phyloP scores from a whole-genome alignment of 2,329 filamentous ascomycete genomes.

The Helicocarpus griseus region DNA sequence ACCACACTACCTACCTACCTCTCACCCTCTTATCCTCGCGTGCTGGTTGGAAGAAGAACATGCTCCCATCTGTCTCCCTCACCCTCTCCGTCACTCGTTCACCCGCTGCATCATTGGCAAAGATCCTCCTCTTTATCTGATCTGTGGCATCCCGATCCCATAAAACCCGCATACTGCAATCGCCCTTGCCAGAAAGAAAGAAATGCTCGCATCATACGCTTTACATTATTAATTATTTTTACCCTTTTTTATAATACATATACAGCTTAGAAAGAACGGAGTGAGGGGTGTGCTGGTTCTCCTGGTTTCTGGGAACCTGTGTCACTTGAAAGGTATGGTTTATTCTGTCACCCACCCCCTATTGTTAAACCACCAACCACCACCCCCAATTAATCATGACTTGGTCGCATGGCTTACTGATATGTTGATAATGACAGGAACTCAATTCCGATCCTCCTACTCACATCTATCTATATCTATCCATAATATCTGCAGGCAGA shows the following conservation, averaged over 20 bases:
- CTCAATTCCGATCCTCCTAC: background rate
- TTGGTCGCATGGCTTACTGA: too few relatives aligned
- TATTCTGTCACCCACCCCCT: too few relatives aligned
- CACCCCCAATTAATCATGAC: too few relatives aligned
- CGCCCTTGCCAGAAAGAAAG: too few relatives aligned
- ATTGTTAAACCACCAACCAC: too few relatives aligned
- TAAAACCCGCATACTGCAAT: background rate
- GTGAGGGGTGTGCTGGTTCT: background rate
- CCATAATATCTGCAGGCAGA: conserved; percentile 29
- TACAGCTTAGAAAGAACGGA: background rate
- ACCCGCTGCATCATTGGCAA: background rate
- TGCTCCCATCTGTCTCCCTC: background rate
- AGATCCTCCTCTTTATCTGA: background rate
- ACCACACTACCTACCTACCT: background rate
- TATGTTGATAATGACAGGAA: too few relatives aligned
- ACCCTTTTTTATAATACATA: background rate
- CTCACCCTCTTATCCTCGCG: background rate
- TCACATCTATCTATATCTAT: conserved; percentile 3
- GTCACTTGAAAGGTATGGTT: background rate
- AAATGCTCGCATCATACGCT: background rate
- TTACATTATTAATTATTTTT: conserved; percentile 4
- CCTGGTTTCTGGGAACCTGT: background rate
- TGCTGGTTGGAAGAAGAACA: background rate
- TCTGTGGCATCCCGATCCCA: background rate
- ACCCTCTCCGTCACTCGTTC: background rate